Evolutionary conservation across 2,329 filamentous ascomycete species (phyloP).

Genomic region (Claviceps monticola): DNA sequence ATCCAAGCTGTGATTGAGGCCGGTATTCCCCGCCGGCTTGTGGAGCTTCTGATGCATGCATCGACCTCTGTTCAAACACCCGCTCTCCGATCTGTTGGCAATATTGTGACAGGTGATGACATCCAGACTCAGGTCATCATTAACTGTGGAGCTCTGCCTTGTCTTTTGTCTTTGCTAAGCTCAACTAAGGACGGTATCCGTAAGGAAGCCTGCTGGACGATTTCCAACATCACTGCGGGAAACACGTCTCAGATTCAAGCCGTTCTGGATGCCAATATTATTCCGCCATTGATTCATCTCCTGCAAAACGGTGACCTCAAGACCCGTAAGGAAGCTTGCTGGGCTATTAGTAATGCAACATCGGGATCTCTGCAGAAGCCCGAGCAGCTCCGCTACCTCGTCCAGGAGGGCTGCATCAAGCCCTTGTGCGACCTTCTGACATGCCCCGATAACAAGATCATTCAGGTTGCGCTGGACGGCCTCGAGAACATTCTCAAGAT

Average conservation of each 20-base stretch:
- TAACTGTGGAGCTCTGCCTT: constrained; percentile 88
- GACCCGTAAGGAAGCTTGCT: constrained; percentile 98
- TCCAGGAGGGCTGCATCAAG: constrained; percentile 89
- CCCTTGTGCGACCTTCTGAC: constrained; percentile 87
- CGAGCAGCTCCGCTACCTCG: constrained; percentile 93
- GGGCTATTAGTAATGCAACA: constrained; percentile 98
- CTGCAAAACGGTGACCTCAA: constrained; percentile 96
- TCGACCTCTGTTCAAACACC: constrained; percentile 98
- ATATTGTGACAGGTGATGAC: constrained; percentile 97
- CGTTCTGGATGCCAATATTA: constrained; percentile 93
- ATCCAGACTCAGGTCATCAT: constrained; percentile 99
- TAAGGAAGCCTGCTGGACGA: constrained; percentile 99
- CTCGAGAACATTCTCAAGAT: constrained; percentile 99
- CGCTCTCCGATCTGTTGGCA: constrained; percentile 89
- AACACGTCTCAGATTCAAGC: constrained; percentile 97
- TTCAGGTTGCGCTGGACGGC: constrained; percentile 93
- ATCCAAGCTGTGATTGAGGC: constrained; percentile 98
- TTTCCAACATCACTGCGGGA: constrained; percentile 95
- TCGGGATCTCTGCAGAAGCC: constrained; percentile 97
- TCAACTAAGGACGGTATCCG: constrained; percentile 98
- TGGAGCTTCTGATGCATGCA: constrained; percentile 94
- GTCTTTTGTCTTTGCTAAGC: constrained; percentile 83
- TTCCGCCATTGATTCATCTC: constrained; percentile 89
- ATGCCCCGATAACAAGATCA: constrained; percentile 99
- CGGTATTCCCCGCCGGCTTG: constrained; percentile 87